Evolutionary conservation across 371 early-diverging fungal species (phyloP).

Genomic region (Mortierella sp.): DNA sequence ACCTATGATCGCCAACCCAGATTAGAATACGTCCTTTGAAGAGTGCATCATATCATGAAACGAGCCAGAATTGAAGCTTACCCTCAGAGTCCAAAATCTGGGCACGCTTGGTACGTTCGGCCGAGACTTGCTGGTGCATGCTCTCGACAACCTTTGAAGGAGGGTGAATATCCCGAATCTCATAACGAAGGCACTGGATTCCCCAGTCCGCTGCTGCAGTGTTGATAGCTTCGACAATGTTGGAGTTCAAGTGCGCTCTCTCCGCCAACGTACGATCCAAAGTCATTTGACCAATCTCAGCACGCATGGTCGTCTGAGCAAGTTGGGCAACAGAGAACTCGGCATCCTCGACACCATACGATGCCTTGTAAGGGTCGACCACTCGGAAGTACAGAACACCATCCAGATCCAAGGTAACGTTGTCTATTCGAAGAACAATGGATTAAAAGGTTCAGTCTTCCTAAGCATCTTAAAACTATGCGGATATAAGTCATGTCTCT

Average conservation of each 20-base stretch:
- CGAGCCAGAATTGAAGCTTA: neutral
- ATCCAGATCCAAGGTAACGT: conserved; percentile 96
- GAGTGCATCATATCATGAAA: neutral
- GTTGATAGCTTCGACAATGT: conserved; percentile 97
- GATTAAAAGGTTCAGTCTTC: neutral
- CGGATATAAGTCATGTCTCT: neutral
- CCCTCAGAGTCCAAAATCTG: conserved; percentile 96
- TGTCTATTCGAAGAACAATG: conserved; percentile 71
- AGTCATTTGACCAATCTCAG: conserved; percentile 98
- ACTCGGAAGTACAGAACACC: conserved; percentile 97
- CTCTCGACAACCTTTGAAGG: conserved; percentile 95
- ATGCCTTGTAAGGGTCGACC: conserved; percentile 96
- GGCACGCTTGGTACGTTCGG: conserved; percentile 96
- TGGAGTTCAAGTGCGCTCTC: conserved; percentile 90
- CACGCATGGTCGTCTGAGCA: conserved; percentile 98
- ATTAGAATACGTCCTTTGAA: neutral
- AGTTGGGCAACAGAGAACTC: conserved; percentile 96
- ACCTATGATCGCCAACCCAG: conserved; percentile 41
- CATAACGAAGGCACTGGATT: conserved; percentile 94
- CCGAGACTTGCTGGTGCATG: conserved; percentile 98
- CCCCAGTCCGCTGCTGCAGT: conserved; percentile 97
- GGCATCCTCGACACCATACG: conserved; percentile 96
- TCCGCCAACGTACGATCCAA: conserved; percentile 97
- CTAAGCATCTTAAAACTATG: neutral
- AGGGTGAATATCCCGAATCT: conserved; percentile 96